Base-by-base conservation (phyloP, 2,329 filamentous ascomycete genomes). In the Zalaria obscura region DNA sequence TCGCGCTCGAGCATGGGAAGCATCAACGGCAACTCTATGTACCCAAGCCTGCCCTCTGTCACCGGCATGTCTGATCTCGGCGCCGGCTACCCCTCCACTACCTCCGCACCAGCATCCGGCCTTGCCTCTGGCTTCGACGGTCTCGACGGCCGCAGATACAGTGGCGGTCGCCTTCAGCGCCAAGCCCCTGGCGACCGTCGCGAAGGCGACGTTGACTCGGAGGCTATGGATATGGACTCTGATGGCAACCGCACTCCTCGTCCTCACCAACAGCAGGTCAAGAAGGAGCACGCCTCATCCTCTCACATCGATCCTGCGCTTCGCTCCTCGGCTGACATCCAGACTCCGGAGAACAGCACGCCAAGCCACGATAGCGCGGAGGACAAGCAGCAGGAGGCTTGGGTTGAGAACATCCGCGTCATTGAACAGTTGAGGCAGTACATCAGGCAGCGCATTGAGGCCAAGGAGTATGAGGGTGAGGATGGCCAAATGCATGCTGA, bases 31-130 rank as follows among this genome's bases (percentile, higher is more conserved):
- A 75, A 75, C 36, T 73, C 76, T 53, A 75, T 83, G 63, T 91
- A 91, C 60, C 84, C 84, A 11, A 83, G 69, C 48, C 73, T 91
- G 28, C 83, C 76, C 9, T 73, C 82, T 36, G 78, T 83, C 40
- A 78, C 73, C 44, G 73, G 78, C 36, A 80, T 80, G 57, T 74
- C 75, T 40, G 69, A 69, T 44, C 67, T 73, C 55, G 60, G 67
- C 26, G 58, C 63, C 37, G 64, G 63, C 34, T 84, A 81, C 54
- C 71, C 73, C 2, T 71, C 78, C 27, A 78, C 81, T 3, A 75
- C 78, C 32, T 78, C 72, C n/a, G 74, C 74, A 8, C 73, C 75
- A 3, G 69, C 82, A 2, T 78, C 83, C 9, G 81, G 80, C 25
- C 72, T 89, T 10, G 83, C 80, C 28, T 70, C 70, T 28, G 67